A percentile compares a stretch with the other conserved stretches of the same genome.
Conservation (phyloP, 768 basidiomycete genomes). For the Zangia roseola region DNA sequence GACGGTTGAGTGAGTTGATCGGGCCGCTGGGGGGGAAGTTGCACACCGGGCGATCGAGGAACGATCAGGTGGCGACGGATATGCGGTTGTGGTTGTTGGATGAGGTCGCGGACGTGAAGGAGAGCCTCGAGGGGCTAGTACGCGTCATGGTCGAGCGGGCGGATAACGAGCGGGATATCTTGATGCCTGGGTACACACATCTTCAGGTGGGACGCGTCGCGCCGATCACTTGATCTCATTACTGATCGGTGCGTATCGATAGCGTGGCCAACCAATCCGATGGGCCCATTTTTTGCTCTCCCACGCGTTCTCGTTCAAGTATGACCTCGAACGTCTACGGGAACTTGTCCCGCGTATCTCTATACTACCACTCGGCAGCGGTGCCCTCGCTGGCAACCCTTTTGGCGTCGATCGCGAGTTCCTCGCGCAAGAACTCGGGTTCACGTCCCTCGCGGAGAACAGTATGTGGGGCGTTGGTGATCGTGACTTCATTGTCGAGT, state of each 20-base stretch:
- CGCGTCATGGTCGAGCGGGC: slow-evolving; percentile 90
- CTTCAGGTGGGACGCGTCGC: slow-evolving; percentile 63
- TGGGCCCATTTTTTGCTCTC: slow-evolving; percentile 98
- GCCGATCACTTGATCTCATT: not conserved
- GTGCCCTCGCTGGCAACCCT: slow-evolving; percentile 95
- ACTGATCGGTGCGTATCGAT: slow-evolving; percentile 3
- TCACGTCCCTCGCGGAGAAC: slow-evolving; percentile 87
- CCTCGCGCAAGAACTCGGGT: slow-evolving; percentile 86
- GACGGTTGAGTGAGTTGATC: slow-evolving; percentile 89
- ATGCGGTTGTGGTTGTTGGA: slow-evolving; percentile 95
- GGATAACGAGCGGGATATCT: slow-evolving; percentile 85
- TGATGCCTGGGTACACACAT: slow-evolving; percentile 97
- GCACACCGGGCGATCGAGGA: slow-evolving; percentile 95
- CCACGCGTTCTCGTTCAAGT: slow-evolving; percentile 90
- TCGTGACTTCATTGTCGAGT: slow-evolving; percentile 96
- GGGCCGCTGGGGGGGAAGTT: slow-evolving; percentile 93
- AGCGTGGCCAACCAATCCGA: slow-evolving; percentile 98
- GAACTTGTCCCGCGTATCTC: slow-evolving; percentile 89
- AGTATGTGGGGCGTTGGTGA: slow-evolving; percentile 96
- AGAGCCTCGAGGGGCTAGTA: slow-evolving; percentile 72
- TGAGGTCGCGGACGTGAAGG: slow-evolving; percentile 65
- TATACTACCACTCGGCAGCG: slow-evolving; percentile 89
- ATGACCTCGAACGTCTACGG: slow-evolving; percentile 81
- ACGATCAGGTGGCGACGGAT: slow-evolving; percentile 98
- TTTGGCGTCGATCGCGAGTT: slow-evolving; percentile 93